Base-by-base conservation (phyloP, 768 basidiomycete genomes). In the Coprinopsis cinerea region DNA sequence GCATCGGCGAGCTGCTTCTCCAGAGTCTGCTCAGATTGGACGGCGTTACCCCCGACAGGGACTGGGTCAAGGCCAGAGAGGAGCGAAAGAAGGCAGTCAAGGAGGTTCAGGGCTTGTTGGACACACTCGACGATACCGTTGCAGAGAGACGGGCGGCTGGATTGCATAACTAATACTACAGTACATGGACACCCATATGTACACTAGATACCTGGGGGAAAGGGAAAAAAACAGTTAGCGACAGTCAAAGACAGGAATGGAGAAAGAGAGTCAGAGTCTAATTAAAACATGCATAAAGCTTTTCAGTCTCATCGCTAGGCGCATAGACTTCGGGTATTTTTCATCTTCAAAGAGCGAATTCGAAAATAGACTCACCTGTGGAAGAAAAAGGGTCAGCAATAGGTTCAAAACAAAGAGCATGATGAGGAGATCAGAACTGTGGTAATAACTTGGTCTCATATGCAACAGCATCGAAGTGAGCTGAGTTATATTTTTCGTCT, bases 21-120 rank as follows among this genome's bases (percentile, higher is more conserved):
- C 93, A 96, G 62, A 76, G 82, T n/a, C 72, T 98, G 23, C 76
- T 98, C 17, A 81, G 88, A 44, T 71, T 98, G 27, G 95, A 98
- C 59, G 88, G 85, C 44, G 74, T 96, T 58, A 68, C 72, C 34
- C 74, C 91, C 17, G 86, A 90, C 39, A 71, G 72, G 30, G 77
- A 81, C 44, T 96, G 92, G 88, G 75, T 78, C 7, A 74, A 82
- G 3, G 93, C 92, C 13, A 76, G 94, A 59, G 72, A 71, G 55
- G 81, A 87, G 63, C 74, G 94, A 53, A 96, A 95, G 67, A 81
- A 77, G 26, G 94, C 90, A 1, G 93, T 98, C 43, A 83, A 77
- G 55, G 82, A 85, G 58, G 85, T 96, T 14, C 94, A 97, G 68
- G 75, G 69, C 22, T 73, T 91, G 56, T 75, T 97, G 52, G 91